Evolutionary conservation across 1,284 basidiomycete genomes (phyloP).

Genomic region (Ceratobasidium sp.): DNA sequence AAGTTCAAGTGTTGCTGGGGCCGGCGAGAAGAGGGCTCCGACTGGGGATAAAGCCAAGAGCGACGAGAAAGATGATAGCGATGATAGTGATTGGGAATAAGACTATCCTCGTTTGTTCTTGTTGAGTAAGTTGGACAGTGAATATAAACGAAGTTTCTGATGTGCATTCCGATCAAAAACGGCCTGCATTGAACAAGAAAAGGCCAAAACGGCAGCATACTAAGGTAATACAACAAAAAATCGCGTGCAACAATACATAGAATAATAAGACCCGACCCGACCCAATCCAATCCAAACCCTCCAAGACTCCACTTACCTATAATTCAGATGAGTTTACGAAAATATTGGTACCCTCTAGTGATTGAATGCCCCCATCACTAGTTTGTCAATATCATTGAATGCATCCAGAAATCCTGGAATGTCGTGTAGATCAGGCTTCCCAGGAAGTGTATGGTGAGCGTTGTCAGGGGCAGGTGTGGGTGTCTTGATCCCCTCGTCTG

Average conservation of each 20-base stretch:
- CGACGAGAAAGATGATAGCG: conserved; percentile 29
- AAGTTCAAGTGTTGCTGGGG: conserved; percentile 29
- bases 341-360: neutral
- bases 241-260: neutral
- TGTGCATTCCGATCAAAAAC: too few relatives aligned
- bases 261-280: neutral
- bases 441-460: neutral
- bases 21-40: conserved; percentile 11
- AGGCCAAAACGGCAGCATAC: neutral
- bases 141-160: neutral
- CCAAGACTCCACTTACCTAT: conserved; percentile 3
- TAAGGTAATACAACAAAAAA: neutral
- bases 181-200: neutral
- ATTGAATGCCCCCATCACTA: conserved; percentile 44
- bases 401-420: conserved; percentile 46
- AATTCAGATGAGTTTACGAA: neutral
- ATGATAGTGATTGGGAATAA: conserved; percentile 37
- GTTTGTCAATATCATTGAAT: conserved; percentile 48
- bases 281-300: neutral
- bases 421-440: conserved; percentile 13
- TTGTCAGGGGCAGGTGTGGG: conserved; percentile 3
- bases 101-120: neutral
- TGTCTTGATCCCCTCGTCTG: conserved; percentile 6
- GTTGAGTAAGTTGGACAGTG: neutral
- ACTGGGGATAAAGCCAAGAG: conserved; percentile 16